Evolutionary conservation across 2,329 filamentous ascomycete genomes (phyloP), one percentile per base, ranked within the genome.

Genomic region (Ascochyta lentis): DNA sequence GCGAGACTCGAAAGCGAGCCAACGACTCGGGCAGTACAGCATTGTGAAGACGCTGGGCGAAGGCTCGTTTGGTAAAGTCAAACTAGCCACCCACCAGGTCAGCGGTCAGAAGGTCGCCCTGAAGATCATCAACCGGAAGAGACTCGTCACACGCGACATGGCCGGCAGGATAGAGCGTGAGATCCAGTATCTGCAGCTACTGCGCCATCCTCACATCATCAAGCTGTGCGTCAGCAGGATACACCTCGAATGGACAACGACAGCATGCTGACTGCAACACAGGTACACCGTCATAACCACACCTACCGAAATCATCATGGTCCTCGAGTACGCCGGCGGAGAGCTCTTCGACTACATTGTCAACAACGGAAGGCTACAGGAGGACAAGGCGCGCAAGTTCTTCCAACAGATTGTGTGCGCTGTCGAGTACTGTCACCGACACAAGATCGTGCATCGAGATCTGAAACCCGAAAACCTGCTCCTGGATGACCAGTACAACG

Each of bases 341-440:
- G 95, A 99, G 78, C 83, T 99, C 57, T 99, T 99, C 78, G 94
- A 99, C 77, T 98, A 98, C 78, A 95, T 99, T 60, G 95, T 99
- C 55, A 89, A 93, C 72, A 88, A 97, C 73, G 95, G 95, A 51
- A 89, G 91, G 72, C 92, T 98, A 84, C 87, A 89, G 66, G 95
- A 99, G 77, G 84, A 88, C 58, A 91, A 96, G 74, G 95, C 95
- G n/a, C 88, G 95, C 54, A 92, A 94, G 66, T 97, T 99, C 81
- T 99, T 99, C 78, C 95, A 99, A 78, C 95, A 99, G 78, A 99
- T 99, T 79, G 90, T 99, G 49, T 97, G 95, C 76, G 95, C 95
- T 39, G 95, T 99, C 66, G 95, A 99, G 76, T 99, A 99, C 79
- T 99, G 95, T 73, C 95, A 99, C 78, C 86, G 95, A 59, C 95